Base-by-base conservation (phyloP, 2,329 filamentous ascomycete species). In the Hymenoscyphus albidus region DNA sequence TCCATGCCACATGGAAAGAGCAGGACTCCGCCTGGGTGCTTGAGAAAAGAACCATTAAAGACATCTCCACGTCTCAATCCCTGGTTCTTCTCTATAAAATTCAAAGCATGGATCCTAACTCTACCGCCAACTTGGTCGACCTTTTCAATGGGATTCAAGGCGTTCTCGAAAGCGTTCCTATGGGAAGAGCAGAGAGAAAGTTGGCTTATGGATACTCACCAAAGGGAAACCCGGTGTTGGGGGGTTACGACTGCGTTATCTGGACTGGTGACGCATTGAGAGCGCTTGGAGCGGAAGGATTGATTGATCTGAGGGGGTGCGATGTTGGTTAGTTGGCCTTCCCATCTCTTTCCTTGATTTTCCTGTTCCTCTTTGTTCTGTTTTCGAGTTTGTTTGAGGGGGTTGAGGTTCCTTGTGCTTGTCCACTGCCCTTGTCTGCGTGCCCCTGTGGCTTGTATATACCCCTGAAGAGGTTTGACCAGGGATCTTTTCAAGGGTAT, bases 221-320 rank as follows among this genome's bases (percentile, higher is more conserved):
- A 12, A 59, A 51, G 31, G 70, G 70, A 10, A 72, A 72, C 27
- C 61, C 62, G 1, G 64, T 42, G 4, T 58, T 72, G 18, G 70
- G 67, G 9, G 70, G 68, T 14, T 72, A 72, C 38, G 69, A 71
- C 42, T 72, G 71, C 61, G 60, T 72, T 2, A 67, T 72, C 9
- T 72, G 71, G 71, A 69, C 67, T 0, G 61, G 62, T 3, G 71
- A 72, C 59, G 70, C 70, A 1, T 31, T 72, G 38, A 55, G 38
- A 2, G 69, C 69, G 1, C 57, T 72, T 18, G 58, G 57, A 1
- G 60, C 58, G 5, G 67, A 63, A 14, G 69, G 69, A 0, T 18
- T 70, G 16, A 61, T 70, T 4, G 67, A 67, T 31, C 51, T 70
- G 2, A 40, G 44, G 14, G 67, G 66, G 0, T 42, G 58, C 6